Conservation (phyloP, 768 basidiomycete species). For the Myochromella boudieri region DNA sequence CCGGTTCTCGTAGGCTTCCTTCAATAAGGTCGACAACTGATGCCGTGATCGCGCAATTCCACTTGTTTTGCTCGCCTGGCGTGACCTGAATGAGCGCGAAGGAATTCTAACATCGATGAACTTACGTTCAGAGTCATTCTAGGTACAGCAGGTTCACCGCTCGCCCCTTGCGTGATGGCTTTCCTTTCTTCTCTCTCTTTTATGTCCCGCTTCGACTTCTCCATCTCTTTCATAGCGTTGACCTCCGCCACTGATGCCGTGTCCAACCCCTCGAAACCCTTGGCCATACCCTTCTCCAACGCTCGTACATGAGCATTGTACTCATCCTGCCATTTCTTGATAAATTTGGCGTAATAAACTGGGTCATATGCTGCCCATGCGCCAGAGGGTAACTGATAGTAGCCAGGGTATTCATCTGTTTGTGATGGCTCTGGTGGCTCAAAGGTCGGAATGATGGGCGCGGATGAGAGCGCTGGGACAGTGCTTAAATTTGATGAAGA, state of each 20-base stretch:
- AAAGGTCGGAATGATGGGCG: conserved; percentile 67
- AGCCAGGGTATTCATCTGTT: conserved; percentile 80
- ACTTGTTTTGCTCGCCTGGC: conserved; percentile 68
- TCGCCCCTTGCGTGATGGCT: conserved; percentile 64
- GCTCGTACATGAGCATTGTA: conserved; percentile 71
- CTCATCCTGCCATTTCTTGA: conserved; percentile 71
- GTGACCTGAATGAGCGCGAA: conserved; percentile 1
- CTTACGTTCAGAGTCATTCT: conserved; percentile 82
- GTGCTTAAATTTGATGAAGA: conserved; percentile 18
- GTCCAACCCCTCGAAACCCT: conserved; percentile 71
- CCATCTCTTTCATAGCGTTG: conserved; percentile 75
- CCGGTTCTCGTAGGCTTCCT: conserved; percentile 81
- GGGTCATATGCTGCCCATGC: conserved; percentile 75
- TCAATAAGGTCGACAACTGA: conserved; percentile 78
- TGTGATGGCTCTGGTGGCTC: conserved; percentile 73
- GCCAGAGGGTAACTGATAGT: conserved; percentile 82
- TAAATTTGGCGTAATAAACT: conserved; percentile 64
- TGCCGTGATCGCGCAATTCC: conserved; percentile 71
- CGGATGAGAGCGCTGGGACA: conserved; percentile 56
- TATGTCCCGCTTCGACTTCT: conserved; percentile 70
- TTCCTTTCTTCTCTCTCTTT: conserved; percentile 78
- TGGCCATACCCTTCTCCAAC: conserved; percentile 65
- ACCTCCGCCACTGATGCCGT: conserved; percentile 54
- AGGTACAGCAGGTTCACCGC: conserved; percentile 58
- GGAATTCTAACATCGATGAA: conserved; percentile 4